phyloP scores from a whole-genome alignment of 495 filamentous ascomycete species.

The Penicillium verhagenii region DNA sequence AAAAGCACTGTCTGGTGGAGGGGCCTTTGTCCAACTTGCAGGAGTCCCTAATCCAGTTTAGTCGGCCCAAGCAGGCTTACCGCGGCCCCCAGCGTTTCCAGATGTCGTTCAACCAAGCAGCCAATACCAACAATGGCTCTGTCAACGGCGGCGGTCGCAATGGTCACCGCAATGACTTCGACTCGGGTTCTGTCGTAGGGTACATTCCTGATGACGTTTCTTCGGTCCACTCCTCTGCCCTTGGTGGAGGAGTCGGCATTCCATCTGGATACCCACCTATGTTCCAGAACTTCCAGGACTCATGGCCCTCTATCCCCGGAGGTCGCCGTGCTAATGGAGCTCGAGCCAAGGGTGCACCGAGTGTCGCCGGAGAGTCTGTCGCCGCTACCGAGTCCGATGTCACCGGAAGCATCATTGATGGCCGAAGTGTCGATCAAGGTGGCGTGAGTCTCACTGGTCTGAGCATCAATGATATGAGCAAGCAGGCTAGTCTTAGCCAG shows the following conservation, averaged over 20 bases:
- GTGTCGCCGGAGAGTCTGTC: slow-evolving; percentile 85
- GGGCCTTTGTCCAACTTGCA: slow-evolving; percentile 96
- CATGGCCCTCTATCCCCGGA: slow-evolving; percentile 78
- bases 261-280: slow-evolving; percentile 86
- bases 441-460: slow-evolving; percentile 84
- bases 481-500: slow-evolving; percentile 81
- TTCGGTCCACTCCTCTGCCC: slow-evolving; percentile 87
- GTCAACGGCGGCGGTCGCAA: slow-evolving; percentile 52
- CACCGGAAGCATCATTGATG: slow-evolving; percentile 67
- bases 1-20: slow-evolving; percentile 92
- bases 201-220: slow-evolving; percentile 98
- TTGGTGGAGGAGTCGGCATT: slow-evolving; percentile 79
- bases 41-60: slow-evolving; percentile 92
- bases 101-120: slow-evolving; percentile 73
- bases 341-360: slow-evolving; percentile 64
- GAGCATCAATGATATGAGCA: slow-evolving; percentile 69
- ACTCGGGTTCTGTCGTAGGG: slow-evolving; percentile 82
- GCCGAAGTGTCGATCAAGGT: slow-evolving; percentile 72
- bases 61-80: slow-evolving; percentile 86
- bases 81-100: slow-evolving; percentile 87
- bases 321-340: slow-evolving; percentile 59
- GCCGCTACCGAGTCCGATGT: slow-evolving; percentile 87
- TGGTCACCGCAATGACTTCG: slow-evolving; percentile 68
- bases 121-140: slow-evolving; percentile 51
- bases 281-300: slow-evolving; percentile 89